Base-by-base conservation (phyloP, 768 basidiomycete genomes). In the Kwoniella europaea region DNA sequence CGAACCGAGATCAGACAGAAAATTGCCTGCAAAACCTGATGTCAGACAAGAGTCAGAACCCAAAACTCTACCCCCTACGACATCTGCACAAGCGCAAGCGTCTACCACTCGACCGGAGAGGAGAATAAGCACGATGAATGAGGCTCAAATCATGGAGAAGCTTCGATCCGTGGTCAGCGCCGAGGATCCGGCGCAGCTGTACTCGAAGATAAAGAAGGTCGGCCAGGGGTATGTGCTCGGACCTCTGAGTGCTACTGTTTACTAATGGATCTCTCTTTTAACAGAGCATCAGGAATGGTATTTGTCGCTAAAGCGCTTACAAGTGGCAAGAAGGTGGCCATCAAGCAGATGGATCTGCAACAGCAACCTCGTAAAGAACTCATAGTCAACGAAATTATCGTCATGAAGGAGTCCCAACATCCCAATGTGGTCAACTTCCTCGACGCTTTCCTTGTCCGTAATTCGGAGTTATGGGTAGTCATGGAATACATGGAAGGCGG, bases 401-500 rank as follows among this genome's bases (percentile, higher is more conserved):
- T 99, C 76, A 98, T 99, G 96, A 96, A 94, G 83, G 97, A 95
- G 84, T 94, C 92, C 29, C 93, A 94, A 73, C 94, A 97, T 82
- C 93, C 94, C 41, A 98, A 97, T 79, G 95, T 98, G 68, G 94
- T 98, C 86, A 96, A 96, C 85, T 98, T 93, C 85, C 85, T 96
- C 53, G 92, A 96, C 6, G 89, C 92, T 24, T 97, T 94, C 84
- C 88, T 98, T 55, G 89, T 97, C 64, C 91, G 91, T 85, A 90
- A 87, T 82, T 91, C 88, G 63, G 94, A 96, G 80, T 87, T 99
- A 3, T 98, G 97, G 97, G 94, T 99, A 50, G 94, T 98, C 67
- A 98, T 99, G 97, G 97, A 98, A 85, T 98, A 95, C 85, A 98
- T 98, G 96, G 95, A 98, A 85, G 95, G 95, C 52, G 84, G 84